Conservation (phyloP, 495 filamentous ascomycete species). For the Daldinia loculata region DNA sequence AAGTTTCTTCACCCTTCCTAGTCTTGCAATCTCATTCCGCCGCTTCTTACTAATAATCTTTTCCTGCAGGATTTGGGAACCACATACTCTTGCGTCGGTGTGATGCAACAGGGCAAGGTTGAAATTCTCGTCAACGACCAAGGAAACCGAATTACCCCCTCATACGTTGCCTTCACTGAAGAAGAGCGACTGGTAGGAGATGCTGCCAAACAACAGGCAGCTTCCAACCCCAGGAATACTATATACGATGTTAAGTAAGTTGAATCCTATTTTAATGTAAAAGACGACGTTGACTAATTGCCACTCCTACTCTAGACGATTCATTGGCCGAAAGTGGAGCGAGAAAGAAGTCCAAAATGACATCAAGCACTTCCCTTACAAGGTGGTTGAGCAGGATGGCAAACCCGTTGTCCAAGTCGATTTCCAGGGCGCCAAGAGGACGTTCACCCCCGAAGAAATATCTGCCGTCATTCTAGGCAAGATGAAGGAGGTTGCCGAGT, state of each 20-base stretch:
- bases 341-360: conserved; percentile 88
- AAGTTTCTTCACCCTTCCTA: conserved; percentile 38
- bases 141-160: conserved; percentile 98
- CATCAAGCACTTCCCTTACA: conserved; percentile 91
- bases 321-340: conserved; percentile 88
- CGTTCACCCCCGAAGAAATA: conserved; percentile 86
- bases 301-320: conserved; percentile 62
- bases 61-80: conserved; percentile 82
- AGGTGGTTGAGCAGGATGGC: conserved; percentile 80
- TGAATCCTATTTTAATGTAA: neutral
- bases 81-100: conserved; percentile 98
- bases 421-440: conserved; percentile 75
- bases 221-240: conserved; percentile 86
- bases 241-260: conserved; percentile 94
- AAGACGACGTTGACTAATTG: conserved; percentile 38
- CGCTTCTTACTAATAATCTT: conserved; percentile 16
- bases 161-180: conserved; percentile 98
- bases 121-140: conserved; percentile 97
- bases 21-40: neutral
- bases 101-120: conserved; percentile 98
- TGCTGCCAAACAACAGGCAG: conserved; percentile 99
- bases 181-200: conserved; percentile 98
- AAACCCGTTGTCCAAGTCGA: conserved; percentile 84
- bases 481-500: conserved; percentile 97
- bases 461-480: conserved; percentile 89